These are phyloP conservation scores for Hypsizygus marmoreus DNA, from an alignment of 768 basidiomycete species.

Conservation along the genomic window DNA sequence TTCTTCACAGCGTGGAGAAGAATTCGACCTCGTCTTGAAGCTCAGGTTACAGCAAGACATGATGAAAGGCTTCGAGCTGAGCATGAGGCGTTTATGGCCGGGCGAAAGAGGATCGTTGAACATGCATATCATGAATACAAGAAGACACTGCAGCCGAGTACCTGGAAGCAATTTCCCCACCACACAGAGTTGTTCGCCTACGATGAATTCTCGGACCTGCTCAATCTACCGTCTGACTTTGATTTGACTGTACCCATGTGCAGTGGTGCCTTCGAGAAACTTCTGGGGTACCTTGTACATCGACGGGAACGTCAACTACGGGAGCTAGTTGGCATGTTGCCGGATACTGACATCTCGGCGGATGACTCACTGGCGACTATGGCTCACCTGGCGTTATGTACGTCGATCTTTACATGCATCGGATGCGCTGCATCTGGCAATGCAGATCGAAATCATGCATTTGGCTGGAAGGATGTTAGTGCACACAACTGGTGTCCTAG, in stretches of 20 bases:
- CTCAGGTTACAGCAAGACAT: not conserved
- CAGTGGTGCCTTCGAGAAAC: not conserved
- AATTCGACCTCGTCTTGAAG: not conserved
- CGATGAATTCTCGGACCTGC: slow-evolving; percentile 1
- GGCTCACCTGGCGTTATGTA: not conserved
- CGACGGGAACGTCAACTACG: not conserved
- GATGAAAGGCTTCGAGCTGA: not conserved
- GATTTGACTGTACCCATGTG: not conserved
- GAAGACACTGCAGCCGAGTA: not conserved
- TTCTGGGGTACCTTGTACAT: not conserved
- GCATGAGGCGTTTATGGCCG: not conserved
- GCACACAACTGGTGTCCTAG: too few relatives aligned
- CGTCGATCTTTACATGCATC: not conserved
- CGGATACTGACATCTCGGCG: not conserved
- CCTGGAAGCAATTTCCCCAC: too few relatives aligned
- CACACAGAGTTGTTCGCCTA: too few relatives aligned
- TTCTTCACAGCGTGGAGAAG: slow-evolving; percentile 1
- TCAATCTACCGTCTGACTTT: not conserved
- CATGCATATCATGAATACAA: not conserved
- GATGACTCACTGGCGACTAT: too few relatives aligned
- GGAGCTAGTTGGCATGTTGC: not conserved
- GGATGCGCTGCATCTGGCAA: not conserved
- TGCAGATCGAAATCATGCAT: not conserved
- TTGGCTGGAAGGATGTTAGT: slow-evolving; percentile 2
- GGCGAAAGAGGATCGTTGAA: not conserved